These are phyloP conservation scores for Fragilariopsis cylindrus DNA, from an alignment of 108 stramenopile species.

Conservation along the genomic window DNA sequence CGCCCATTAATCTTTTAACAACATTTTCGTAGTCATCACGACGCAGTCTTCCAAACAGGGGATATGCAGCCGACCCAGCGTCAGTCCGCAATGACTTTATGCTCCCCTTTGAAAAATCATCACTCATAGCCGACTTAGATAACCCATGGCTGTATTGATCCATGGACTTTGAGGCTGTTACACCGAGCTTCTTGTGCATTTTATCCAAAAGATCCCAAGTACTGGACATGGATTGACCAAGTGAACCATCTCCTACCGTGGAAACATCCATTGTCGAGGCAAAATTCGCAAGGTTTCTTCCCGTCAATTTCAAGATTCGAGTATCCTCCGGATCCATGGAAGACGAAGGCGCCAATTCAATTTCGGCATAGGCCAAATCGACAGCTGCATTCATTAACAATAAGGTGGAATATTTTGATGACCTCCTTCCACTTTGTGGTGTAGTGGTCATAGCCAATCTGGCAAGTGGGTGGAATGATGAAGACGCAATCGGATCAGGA, in stretches of 20 bases:
- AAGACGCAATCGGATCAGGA: slow-evolving; percentile 60
- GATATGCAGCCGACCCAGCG: slow-evolving; percentile 82
- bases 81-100: slow-evolving; percentile 63
- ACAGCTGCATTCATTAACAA: slow-evolving; percentile 87
- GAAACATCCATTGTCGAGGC: slow-evolving; percentile 74
- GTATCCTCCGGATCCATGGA: slow-evolving; percentile 91
- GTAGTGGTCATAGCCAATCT: slow-evolving; percentile 74
- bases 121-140: slow-evolving; percentile 48
- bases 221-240: slow-evolving; percentile 65
- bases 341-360: slow-evolving; percentile 66
- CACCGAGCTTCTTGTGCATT: slow-evolving; percentile 69
- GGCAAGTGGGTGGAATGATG: slow-evolving; percentile 78
- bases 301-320: slow-evolving; percentile 82
- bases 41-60: slow-evolving; percentile 91
- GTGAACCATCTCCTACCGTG: slow-evolving; percentile 62
- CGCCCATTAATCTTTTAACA: slow-evolving; percentile 87
- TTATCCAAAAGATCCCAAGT: slow-evolving; percentile 88
- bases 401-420: slow-evolving; percentile 67
- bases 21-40: slow-evolving; percentile 92
- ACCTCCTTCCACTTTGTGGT: slow-evolving; percentile 54
- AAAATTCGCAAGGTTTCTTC: slow-evolving; percentile 84
- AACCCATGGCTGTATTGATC: slow-evolving; percentile 80
- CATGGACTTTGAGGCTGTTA: slow-evolving; percentile 75
- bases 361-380: slow-evolving; percentile 77
- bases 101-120: slow-evolving; percentile 72